phyloP scores from a whole-genome alignment of 352 stramenopile genomes.

The Achlya hypogyna region DNA sequence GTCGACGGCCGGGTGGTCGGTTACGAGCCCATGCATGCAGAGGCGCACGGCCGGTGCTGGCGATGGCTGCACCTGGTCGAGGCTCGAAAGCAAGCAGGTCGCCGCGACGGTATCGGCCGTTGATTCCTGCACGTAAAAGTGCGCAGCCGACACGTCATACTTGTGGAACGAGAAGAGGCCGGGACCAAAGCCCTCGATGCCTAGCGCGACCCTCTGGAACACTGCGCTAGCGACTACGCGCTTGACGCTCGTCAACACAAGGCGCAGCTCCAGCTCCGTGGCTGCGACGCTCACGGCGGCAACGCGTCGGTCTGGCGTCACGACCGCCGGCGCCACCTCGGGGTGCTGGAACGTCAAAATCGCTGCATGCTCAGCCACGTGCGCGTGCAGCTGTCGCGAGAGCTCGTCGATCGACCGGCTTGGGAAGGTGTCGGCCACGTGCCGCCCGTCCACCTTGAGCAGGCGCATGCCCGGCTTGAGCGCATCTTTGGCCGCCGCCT shows the following conservation, averaged over 20 bases:
- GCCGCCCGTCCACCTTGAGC: slow-evolving; percentile 58
- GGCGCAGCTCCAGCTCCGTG: slow-evolving; percentile 30
- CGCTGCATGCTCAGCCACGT: not conserved
- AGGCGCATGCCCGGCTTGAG: slow-evolving; percentile 66
- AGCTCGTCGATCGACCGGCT: slow-evolving; percentile 47
- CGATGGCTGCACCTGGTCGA: slow-evolving; percentile 25
- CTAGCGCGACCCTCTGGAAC: slow-evolving; percentile 37
- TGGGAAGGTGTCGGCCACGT: slow-evolving; percentile 36
- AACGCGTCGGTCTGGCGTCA: slow-evolving; percentile 31
- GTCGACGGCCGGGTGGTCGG: slow-evolving; percentile 47
- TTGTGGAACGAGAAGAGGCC: slow-evolving; percentile 74
- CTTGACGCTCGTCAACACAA: slow-evolving; percentile 60
- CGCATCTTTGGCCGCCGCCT: slow-evolving; percentile 48
- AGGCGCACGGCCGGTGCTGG: slow-evolving; percentile 32
- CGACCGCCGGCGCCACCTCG: slow-evolving; percentile 35
- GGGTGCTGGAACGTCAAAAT: slow-evolving; percentile 78
- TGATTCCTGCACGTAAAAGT: slow-evolving; percentile 76
- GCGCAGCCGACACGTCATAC: slow-evolving; percentile 50
- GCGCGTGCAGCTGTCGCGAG: slow-evolving; percentile 38
- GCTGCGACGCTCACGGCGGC: not conserved
- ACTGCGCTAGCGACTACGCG: slow-evolving; percentile 48
- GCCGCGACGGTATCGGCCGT: slow-evolving; percentile 29
- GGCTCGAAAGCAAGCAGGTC: slow-evolving; percentile 72
- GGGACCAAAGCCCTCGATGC: slow-evolving; percentile 63
- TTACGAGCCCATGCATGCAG: slow-evolving; percentile 59